A percentile compares a stretch with the other conserved stretches of the same genome.
Evolutionary conservation across 768 basidiomycete genomes (phyloP).

Genomic region (Suillus tomentosus): DNA sequence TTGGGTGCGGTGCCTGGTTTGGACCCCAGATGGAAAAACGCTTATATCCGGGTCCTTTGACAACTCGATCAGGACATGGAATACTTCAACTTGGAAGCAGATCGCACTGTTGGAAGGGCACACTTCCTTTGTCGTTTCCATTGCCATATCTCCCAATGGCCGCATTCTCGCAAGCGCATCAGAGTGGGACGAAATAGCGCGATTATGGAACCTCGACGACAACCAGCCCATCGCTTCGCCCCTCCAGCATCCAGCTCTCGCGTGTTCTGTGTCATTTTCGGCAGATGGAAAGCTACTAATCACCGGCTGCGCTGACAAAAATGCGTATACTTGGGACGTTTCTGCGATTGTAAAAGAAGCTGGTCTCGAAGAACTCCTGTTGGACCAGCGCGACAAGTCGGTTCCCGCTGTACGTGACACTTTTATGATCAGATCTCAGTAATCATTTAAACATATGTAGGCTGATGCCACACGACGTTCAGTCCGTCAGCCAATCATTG

Average conservation of each 20-base stretch:
- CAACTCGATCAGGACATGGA: not conserved
- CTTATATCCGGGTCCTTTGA: not conserved
- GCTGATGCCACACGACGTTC: not conserved
- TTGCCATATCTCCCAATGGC: not conserved
- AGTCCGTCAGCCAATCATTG: too few species aligned
- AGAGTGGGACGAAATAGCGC: fast-evolving
- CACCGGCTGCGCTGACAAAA: not conserved
- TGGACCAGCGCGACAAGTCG: not conserved
- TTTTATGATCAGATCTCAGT: not conserved
- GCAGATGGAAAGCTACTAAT: not conserved
- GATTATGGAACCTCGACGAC: not conserved
- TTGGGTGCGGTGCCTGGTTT: not conserved
- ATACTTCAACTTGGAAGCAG: not conserved
- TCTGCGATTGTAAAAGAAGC: not conserved
- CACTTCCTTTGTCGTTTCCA: not conserved
- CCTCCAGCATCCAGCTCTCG: not conserved
- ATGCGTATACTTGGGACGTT: not conserved
- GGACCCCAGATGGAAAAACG: not conserved
- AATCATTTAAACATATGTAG: not conserved
- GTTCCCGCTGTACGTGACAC: not conserved
- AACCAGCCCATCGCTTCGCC: not conserved
- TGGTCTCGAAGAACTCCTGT: not conserved
- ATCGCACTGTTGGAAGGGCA: not conserved
- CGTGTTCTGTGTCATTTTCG: not conserved
- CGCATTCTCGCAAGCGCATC: not conserved